Base-by-base conservation (phyloP, 176 grass and related monocot species). In the Avena insularis region DNA sequence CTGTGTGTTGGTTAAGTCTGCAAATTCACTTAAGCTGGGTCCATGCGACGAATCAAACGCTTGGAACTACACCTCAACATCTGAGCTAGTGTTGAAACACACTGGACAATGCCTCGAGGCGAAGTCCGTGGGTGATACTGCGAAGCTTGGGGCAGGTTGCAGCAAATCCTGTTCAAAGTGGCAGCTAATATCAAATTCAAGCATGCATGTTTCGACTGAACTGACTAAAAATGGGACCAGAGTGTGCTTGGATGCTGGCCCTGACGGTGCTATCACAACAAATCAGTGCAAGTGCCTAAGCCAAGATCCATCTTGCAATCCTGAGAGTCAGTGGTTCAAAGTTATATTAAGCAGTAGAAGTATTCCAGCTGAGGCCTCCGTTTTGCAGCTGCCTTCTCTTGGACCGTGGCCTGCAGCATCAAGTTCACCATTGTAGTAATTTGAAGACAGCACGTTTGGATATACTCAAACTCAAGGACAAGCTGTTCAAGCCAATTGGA, bases 311-410 rank as follows among this genome's bases (percentile, higher is more conserved):
- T 83, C 51, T 19, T 99, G 97, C 81, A 85, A 86, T 88, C 94
- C 97, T 76, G 97, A 94, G 64, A 93, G 70, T 5, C 97, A 99
- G 59, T 99, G 97, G 94, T 99, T 96, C 75, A 96, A 91, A 89
- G 82, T 99, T 61, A 94, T 96, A 79, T 82, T 74, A 48, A 96
- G 92, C 64, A 84, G 72, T 71, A 96, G 87, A 85, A 77, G 75
- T 77, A 38, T 87, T 81, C 60, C 59, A 16, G 70, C 67, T 9
- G 78, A 74, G 43, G 48, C 67, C 20, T 91, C 86, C 66, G 66
- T 90, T 86, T 65, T 94, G 73, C 90, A 88, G 86, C 72, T 90
- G 55, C 86, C 88, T 36, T 89, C 87, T 71, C 15, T 75, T 78
- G 86, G 21, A 81, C 15, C 50, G 59, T 85, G 54, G 77, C 53